A percentile compares a stretch with the other conserved stretches of the same genome.
phyloP scores from a whole-genome alignment of 306 rosid genomes.

The Fragaria ananassa region DNA sequence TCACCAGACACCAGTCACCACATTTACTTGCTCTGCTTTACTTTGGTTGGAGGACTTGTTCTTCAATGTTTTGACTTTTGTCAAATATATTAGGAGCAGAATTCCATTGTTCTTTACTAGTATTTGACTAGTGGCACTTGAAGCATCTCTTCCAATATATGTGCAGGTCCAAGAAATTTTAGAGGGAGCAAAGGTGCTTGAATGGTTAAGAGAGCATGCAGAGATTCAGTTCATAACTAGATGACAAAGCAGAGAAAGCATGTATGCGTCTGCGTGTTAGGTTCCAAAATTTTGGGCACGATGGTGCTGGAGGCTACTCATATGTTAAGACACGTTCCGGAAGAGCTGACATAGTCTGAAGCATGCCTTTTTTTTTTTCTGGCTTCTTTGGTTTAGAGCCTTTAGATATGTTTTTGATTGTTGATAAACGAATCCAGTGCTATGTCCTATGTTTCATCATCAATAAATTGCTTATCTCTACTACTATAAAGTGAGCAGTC shows the following conservation, averaged over 20 bases:
- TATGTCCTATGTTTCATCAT: not conserved
- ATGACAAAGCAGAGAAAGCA: conserved; percentile 25
- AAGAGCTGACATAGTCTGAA: not conserved
- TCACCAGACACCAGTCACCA: not conserved
- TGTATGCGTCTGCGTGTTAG: not conserved
- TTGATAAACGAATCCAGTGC: not conserved
- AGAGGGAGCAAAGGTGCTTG: conserved; percentile 97
- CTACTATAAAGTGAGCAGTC: too few relatives aligned
- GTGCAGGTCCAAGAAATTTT: conserved; percentile 90
- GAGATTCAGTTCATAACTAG: conserved; percentile 60
- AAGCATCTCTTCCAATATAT: conserved; percentile 9
- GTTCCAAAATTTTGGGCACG: conserved; percentile 1
- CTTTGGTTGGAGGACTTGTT: not conserved
- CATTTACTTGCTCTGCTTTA: not conserved
- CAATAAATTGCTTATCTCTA: too few relatives aligned
- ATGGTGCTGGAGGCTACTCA: conserved; percentile 6
- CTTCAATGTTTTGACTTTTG: not conserved
- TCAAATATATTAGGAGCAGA: too few relatives aligned
- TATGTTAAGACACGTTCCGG: not conserved
- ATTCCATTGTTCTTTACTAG: not conserved
- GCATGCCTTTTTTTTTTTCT: not conserved
- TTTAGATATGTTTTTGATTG: not conserved
- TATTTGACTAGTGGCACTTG: not conserved
- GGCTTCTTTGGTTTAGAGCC: not conserved
- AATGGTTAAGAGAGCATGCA: conserved; percentile 87